Evolutionary conservation across 1,284 basidiomycete species (phyloP).

Genomic region (Moniliophthora roreri): DNA sequence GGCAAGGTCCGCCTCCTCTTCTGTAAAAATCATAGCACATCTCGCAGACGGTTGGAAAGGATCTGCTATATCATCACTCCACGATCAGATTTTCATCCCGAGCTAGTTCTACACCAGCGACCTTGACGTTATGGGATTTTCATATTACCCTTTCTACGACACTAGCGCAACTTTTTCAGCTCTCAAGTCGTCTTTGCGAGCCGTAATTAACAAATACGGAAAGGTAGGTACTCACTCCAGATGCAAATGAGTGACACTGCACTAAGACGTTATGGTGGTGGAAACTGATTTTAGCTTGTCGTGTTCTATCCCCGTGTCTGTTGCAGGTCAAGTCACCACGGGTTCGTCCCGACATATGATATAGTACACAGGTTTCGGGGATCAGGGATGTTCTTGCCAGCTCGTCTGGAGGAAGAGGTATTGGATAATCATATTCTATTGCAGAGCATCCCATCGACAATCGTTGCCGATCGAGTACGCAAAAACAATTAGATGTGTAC

Average conservation of each 20-base stretch:
- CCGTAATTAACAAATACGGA: slow-evolving; percentile 44
- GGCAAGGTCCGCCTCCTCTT: slow-evolving; percentile 30
- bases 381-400: slow-evolving; percentile 47
- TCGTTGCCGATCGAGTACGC: slow-evolving; percentile 63
- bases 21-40: slow-evolving; percentile 56
- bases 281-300: slow-evolving; percentile 65
- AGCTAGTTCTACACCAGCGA: slow-evolving; percentile 50
- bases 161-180: slow-evolving; percentile 52
- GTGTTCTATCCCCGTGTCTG: slow-evolving; percentile 52
- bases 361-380: slow-evolving; percentile 25
- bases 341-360: slow-evolving; percentile 30
- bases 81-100: slow-evolving; percentile 48
- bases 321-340: slow-evolving; percentile 54
- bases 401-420: slow-evolving; percentile 44
- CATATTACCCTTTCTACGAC: slow-evolving; percentile 66
- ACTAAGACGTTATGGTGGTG: slow-evolving; percentile 55
- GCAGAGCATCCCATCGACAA: slow-evolving; percentile 61
- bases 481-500: neutral
- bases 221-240: slow-evolving; percentile 38
- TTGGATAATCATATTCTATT: slow-evolving; percentile 56
- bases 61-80: slow-evolving; percentile 47
- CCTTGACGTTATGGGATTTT: slow-evolving; percentile 62
- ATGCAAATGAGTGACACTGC: neutral
- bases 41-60: slow-evolving; percentile 66
- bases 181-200: slow-evolving; percentile 50